Conservation (phyloP, 2,329 filamentous ascomycete genomes). For the Periconia digitata region DNA sequence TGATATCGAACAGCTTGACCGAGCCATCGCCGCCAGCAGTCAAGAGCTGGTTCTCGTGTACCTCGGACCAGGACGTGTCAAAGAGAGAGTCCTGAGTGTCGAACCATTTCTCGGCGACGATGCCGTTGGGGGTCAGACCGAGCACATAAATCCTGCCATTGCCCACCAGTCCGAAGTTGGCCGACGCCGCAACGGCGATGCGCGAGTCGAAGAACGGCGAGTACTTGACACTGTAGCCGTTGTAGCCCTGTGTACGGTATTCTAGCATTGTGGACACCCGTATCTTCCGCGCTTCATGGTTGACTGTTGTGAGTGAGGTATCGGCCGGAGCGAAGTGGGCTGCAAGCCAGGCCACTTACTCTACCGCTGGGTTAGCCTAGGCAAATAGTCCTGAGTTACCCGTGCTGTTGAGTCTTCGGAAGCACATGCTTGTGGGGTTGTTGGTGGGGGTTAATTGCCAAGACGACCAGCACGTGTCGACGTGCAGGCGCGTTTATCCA, state of each 20-base stretch:
- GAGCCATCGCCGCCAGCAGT: conserved; percentile 90
- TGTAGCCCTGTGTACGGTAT: conserved; percentile 89
- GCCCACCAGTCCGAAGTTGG: conserved; percentile 95
- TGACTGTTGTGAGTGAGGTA: too few relatives aligned
- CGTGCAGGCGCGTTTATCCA: too few relatives aligned
- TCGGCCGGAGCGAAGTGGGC: too few relatives aligned
- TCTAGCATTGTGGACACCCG: conserved; percentile 70
- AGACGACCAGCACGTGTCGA: too few relatives aligned
- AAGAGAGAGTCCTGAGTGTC: conserved; percentile 97
- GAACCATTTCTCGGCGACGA: conserved; percentile 86
- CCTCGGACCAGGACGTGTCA: conserved; percentile 92
- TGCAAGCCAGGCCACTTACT: too few relatives aligned
- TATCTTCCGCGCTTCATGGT: too few relatives aligned
- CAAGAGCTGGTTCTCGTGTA: conserved; percentile 92
- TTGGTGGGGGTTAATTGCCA: too few relatives aligned
- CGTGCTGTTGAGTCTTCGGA: too few relatives aligned
- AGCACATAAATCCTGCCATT: conserved; percentile 90
- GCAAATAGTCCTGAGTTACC: too few relatives aligned
- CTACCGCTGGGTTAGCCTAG: too few relatives aligned
- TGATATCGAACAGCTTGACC: conserved; percentile 89
- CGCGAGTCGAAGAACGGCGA: conserved; percentile 97
- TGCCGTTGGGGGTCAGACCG: conserved; percentile 78
- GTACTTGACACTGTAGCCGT: conserved; percentile 97
- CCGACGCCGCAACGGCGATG: conserved; percentile 84
- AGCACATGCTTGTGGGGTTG: too few relatives aligned